Evolutionary conservation across 2,329 filamentous ascomycete species (phyloP).

Genomic region (Cryphonectria japonica): DNA sequence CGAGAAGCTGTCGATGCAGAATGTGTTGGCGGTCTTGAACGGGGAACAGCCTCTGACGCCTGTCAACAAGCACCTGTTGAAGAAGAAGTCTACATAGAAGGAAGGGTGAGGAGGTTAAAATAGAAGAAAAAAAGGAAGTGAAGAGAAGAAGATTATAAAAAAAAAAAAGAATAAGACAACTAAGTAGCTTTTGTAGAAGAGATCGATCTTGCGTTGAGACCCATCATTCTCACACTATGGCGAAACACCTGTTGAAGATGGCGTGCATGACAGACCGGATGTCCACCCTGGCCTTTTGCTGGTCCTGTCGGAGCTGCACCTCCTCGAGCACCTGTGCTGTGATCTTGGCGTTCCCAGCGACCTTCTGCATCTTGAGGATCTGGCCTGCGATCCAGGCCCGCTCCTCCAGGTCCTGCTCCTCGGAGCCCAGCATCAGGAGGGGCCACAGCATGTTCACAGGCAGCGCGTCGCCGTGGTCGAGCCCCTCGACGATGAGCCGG

Average conservation of each 20-base stretch:
- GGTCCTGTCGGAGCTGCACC: slow-evolving; percentile 49
- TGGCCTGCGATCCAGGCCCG: slow-evolving; percentile 54
- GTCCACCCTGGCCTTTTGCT: slow-evolving; percentile 45
- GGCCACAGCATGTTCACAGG: slow-evolving; percentile 63
- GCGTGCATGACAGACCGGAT: slow-evolving; percentile 51
- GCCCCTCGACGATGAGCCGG: slow-evolving; percentile 47
- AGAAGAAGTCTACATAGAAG: slow-evolving; percentile 4
- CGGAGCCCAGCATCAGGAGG: slow-evolving; percentile 57
- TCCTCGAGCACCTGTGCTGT: slow-evolving; percentile 51
- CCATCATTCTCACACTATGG: slow-evolving; percentile 44
- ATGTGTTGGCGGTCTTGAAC: slow-evolving; percentile 52
- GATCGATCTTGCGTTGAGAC: too few species aligned
- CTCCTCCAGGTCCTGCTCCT: slow-evolving; percentile 54
- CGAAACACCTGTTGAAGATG: slow-evolving; percentile 56
- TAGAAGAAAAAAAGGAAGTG: not conserved
- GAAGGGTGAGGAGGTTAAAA: not conserved
- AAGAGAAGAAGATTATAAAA: not conserved
- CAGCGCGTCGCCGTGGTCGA: slow-evolving; percentile 48
- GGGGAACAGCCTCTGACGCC: slow-evolving; percentile 51
- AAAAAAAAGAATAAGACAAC: not conserved
- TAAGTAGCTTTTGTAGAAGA: too few species aligned
- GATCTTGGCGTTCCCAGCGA: slow-evolving; percentile 48
- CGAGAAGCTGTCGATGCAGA: slow-evolving; percentile 58
- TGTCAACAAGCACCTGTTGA: slow-evolving; percentile 56
- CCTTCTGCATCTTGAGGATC: slow-evolving; percentile 52